Conservation (phyloP, 129 eudicot genomes). For the Chrysanthemum makinoi region DNA sequence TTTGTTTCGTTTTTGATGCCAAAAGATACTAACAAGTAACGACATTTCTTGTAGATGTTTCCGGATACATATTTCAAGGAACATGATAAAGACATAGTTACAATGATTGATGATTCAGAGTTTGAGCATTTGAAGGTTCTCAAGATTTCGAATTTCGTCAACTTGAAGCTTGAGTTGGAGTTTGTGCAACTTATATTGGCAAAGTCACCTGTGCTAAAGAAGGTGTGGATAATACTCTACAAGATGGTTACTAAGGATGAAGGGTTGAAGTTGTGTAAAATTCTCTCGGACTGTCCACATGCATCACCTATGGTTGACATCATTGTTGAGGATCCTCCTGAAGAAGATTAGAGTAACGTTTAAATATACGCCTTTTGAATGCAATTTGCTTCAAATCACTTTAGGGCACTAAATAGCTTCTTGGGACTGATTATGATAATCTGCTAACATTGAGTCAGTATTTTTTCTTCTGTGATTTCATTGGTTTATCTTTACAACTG, state of each 20-base stretch:
- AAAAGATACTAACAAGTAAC: no score
- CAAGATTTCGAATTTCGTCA: neutral
- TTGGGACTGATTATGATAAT: neutral
- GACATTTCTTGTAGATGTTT: no score
- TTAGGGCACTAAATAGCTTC: neutral
- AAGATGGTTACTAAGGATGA: neutral
- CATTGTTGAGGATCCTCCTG: neutral
- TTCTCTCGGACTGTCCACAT: neutral
- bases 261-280: slow-evolving; percentile 8
- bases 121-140: slow-evolving; percentile 11
- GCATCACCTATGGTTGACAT: slow-evolving; percentile 4
- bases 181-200: slow-evolving; percentile 17
- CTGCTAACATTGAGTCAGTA: no score
- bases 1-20: no score
- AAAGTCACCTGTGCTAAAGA: slow-evolving; percentile 13
- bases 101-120: slow-evolving; percentile 5
- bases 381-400: neutral
- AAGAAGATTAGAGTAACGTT: neutral
- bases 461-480: no score
- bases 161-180: slow-evolving; percentile 4
- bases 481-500: no score
- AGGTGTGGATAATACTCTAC: neutral
- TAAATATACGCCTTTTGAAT: neutral
- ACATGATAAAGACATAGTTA: neutral
- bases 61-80: no score